Base-by-base conservation (phyloP, 1,139 yeast species). In the Taphrina communis region DNA sequence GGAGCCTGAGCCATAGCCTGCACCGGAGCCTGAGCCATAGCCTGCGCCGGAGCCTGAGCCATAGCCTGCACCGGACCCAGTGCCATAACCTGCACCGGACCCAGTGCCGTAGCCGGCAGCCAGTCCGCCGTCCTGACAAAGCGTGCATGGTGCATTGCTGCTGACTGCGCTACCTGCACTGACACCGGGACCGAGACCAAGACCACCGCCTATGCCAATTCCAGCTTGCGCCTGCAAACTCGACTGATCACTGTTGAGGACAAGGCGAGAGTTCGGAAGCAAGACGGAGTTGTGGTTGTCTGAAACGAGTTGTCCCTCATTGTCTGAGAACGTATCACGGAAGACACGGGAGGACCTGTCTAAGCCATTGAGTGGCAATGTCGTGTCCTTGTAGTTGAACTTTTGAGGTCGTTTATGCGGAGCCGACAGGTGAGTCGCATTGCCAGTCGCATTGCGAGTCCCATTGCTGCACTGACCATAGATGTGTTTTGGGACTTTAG, bases 131-230 rank as follows among this genome's bases (percentile, higher is more conserved):
- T 6, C n/a, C 8, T n/a, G 53, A n/a, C 53, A 50, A 21, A 2
- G 19, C n/a, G 53, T 50, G n/a, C 53, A 50, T 21, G 53, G 53
- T n/a, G 53, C 9, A 21, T 25, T 50, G 53, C 36, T 50, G 14
- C 17, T 53, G 42, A 38, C 36, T 11, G 8, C n/a, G 36, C 53
- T 35, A 9, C 58, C 42, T 11, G 36, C 11, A 42, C 58, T 42
- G 11, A 12, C 42, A 1, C 58, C 58, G 11, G 35, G 8, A n/a
- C 57, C 57, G 57, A 35, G 6, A 31, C 57, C 57, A 31, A 53
- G 25, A n/a, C 58, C 58, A 53, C 12, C 42, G 14, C 58, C 58
- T 8, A 53, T n/a, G 58, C 58, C 58, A 35, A 53, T 14, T 11
- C 41, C 42, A 25, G n/a, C 42, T 17, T 25, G 36, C n/a, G 19